phyloP scores from a whole-genome alignment of 1,139 yeast species.

The Yamadazyma jaroonii region DNA sequence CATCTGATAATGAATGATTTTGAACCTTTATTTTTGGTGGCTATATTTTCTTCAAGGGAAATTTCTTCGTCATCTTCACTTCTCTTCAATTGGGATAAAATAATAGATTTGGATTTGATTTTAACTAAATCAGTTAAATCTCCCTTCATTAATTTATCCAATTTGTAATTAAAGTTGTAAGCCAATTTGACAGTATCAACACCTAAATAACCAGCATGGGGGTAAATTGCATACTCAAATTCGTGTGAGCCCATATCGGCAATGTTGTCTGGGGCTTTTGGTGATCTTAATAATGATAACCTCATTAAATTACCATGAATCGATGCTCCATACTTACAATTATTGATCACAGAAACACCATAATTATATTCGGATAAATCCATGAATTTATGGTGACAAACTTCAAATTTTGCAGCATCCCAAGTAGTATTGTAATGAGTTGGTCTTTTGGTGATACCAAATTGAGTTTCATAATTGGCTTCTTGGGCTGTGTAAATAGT shows the following conservation, averaged over 20 bases:
- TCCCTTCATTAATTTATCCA: constrained; percentile 17
- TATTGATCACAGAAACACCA: constrained; percentile 85
- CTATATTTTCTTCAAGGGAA: constrained; percentile 31
- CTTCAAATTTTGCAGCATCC: constrained; percentile 97
- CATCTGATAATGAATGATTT: constrained; percentile 67
- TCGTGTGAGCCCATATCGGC: constrained; percentile 92
- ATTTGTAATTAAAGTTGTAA: constrained; percentile 72
- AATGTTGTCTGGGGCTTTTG: constrained; percentile 86
- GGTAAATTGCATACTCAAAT: constrained; percentile 80
- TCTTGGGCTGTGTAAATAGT: constrained; percentile 63
- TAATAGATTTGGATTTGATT: constrained; percentile 46
- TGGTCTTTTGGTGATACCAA: constrained; percentile 86
- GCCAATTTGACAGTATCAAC: constrained; percentile 70
- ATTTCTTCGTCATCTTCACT: constrained; percentile 78
- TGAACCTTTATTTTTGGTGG: constrained; percentile 38
- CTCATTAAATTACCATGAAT: constrained; percentile 89
- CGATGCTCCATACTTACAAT: constrained; percentile 87
- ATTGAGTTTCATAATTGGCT: constrained; percentile 91
- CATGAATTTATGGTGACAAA: constrained; percentile 90
- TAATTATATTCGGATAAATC: constrained; percentile 83
- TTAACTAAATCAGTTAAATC: constrained; percentile 16
- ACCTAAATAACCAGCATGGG: constrained; percentile 69
- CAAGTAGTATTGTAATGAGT: constrained; percentile 93
- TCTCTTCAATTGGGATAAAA: constrained; percentile 78
- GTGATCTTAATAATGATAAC: constrained; percentile 75